phyloP scores from a whole-genome alignment of 768 basidiomycete species.

The Fistulinella prunicolor region DNA sequence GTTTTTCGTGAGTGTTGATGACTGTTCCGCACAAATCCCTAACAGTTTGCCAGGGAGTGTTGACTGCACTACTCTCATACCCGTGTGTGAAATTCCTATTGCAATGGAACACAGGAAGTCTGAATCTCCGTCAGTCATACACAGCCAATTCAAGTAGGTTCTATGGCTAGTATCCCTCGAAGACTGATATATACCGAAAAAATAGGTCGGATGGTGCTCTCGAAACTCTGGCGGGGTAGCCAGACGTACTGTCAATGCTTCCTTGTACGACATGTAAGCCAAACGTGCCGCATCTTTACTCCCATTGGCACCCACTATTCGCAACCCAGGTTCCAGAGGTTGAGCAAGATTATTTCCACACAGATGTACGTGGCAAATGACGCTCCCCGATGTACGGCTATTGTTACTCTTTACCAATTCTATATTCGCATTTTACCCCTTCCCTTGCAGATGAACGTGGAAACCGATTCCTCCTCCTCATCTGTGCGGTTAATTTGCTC shows the following conservation, averaged over 20 bases:
- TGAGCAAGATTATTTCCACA: conserved; percentile 41
- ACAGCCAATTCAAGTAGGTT: conserved; percentile 45
- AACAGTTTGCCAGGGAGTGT: too few species aligned
- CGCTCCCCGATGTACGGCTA: conserved; percentile 55
- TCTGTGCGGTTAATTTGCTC: conserved; percentile 48
- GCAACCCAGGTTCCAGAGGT: conserved; percentile 42
- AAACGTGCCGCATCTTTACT: neutral
- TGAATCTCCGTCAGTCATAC: conserved; percentile 33
- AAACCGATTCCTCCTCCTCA: conserved; percentile 52
- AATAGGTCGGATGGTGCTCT: conserved; percentile 54
- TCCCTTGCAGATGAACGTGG: conserved; percentile 48
- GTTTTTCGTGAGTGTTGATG: too few species aligned
- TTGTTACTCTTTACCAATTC: too few species aligned
- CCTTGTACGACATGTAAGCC: conserved; percentile 52
- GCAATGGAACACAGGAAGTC: too few species aligned
- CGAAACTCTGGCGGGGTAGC: too few species aligned
- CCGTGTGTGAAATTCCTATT: conserved; percentile 24
- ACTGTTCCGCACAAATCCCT: too few species aligned
- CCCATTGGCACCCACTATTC: neutral
- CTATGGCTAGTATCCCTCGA: neutral
- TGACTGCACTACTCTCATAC: too few species aligned
- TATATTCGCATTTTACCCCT: neutral
- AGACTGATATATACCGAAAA: neutral
- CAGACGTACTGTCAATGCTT: conserved; percentile 56
- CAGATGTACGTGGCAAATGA: conserved; percentile 61